These are phyloP conservation scores for Arctium lappa DNA, from an alignment of 129 eudicot species.

Conservation along the genomic window DNA sequence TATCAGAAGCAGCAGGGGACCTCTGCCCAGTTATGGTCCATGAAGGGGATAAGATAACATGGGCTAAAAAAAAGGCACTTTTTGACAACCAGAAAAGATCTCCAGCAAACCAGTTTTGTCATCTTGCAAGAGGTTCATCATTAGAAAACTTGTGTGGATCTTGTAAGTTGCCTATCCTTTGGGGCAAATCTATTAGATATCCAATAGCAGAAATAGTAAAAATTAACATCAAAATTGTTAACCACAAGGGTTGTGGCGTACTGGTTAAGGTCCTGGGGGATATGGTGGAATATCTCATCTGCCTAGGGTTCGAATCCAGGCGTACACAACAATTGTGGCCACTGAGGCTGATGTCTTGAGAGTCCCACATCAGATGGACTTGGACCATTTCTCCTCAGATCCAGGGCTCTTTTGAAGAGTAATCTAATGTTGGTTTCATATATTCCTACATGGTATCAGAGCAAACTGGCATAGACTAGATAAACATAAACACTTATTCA, in stretches of 20 bases:
- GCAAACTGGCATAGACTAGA: neutral
- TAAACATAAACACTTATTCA: neutral
- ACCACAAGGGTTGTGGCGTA: too few relatives aligned
- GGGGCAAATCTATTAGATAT: slow-evolving; percentile 11
- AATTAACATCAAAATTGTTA: neutral
- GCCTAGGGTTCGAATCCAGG: too few relatives aligned
- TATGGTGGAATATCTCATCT: too few relatives aligned
- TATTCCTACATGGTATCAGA: neutral
- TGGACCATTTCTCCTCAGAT: neutral
- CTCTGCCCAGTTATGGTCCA: neutral
- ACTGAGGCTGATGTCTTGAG: too few relatives aligned
- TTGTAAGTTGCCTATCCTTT: slow-evolving; percentile 20
- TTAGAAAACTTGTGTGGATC: slow-evolving; percentile 31
- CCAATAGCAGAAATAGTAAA: neutral
- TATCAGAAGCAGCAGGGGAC: slow-evolving; percentile 26
- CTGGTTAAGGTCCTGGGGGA: too few relatives aligned
- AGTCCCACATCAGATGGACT: neutral
- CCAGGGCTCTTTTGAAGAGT: neutral
- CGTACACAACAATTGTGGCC: too few relatives aligned
- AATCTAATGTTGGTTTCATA: neutral
- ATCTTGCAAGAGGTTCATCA: slow-evolving; percentile 14
- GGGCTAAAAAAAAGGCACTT: slow-evolving; percentile 11
- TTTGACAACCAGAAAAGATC: slow-evolving; percentile 11
- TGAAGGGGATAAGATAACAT: neutral
- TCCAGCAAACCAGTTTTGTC: slow-evolving; percentile 22